A percentile compares a stretch with the other conserved stretches of the same genome.
phyloP scores from a whole-genome alignment of 768 basidiomycete species.

The Trametes meyenii region DNA sequence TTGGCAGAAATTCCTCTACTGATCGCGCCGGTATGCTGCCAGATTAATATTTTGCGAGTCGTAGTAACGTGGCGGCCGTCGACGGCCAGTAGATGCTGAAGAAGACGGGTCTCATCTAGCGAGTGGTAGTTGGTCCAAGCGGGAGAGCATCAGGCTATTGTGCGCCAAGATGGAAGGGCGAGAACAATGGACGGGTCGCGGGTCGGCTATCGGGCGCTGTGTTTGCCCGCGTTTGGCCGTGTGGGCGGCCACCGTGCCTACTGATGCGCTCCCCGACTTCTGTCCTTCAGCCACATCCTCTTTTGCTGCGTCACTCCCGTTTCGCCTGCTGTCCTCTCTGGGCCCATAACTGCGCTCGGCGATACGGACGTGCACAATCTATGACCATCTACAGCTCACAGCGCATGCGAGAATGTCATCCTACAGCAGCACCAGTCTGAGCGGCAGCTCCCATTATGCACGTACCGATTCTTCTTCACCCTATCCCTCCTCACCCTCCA shows the following conservation, averaged over 20 bases:
- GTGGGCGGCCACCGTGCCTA: conserved; percentile 19
- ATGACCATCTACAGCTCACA: not conserved
- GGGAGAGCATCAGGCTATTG: not conserved
- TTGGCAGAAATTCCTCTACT: no score
- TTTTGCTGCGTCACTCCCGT: not conserved
- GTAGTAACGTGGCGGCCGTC: no score
- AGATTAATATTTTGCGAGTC: no score
- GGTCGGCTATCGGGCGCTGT: conserved; percentile 7
- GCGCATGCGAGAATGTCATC: conserved; percentile 18
- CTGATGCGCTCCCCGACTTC: conserved; percentile 16
- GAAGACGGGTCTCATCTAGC: not conserved
- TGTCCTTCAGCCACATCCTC: conserved; percentile 3
- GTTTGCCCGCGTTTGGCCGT: conserved; percentile 21
- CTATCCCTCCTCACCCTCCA: conserved; percentile 16
- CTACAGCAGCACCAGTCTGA: conserved; percentile 25
- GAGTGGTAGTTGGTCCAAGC: not conserved
- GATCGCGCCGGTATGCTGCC: no score
- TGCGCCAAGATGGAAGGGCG: not conserved
- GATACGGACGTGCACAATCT: conserved; percentile 7
- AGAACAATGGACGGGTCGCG: conserved; percentile 11
- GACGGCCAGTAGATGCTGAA: no score
- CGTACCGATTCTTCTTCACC: conserved; percentile 14
- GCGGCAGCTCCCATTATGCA: conserved; percentile 15
- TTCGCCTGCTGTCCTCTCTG: conserved; percentile 4
- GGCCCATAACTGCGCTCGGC: conserved; percentile 3